A percentile compares a stretch with the other conserved stretches of the same genome.
These are phyloP conservation scores for Trametes villosa DNA, from an alignment of 768 basidiomycete genomes.

Conservation along the genomic window DNA sequence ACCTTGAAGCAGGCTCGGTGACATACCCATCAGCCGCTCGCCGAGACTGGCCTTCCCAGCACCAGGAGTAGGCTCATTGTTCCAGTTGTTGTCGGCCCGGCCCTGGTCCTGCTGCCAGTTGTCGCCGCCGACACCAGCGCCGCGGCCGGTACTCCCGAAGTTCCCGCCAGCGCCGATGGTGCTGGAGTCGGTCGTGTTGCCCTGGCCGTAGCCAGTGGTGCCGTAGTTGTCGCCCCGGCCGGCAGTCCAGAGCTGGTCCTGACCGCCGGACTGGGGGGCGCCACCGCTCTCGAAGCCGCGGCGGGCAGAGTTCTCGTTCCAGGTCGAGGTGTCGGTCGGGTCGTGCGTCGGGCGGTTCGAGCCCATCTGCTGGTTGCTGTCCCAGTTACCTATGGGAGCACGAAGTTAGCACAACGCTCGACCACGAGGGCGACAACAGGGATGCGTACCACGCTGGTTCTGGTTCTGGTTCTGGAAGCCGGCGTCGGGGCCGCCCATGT, in stretches of 20 bases:
- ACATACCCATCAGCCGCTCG: slow-evolving; percentile 23
- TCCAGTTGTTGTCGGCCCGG: not conserved
- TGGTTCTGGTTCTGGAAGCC: not conserved
- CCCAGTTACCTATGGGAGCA: not conserved
- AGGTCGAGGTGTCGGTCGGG: slow-evolving; percentile 17
- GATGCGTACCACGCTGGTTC: slow-evolving; percentile 1
- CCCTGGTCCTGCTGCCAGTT: slow-evolving; percentile 2
- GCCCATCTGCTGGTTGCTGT: slow-evolving; percentile 2
- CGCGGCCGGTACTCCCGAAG: slow-evolving; percentile 6
- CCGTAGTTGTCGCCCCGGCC: slow-evolving; percentile 20
- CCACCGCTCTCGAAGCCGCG: not conserved
- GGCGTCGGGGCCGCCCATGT: slow-evolving; percentile 12
- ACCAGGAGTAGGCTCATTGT: slow-evolving; percentile 4
- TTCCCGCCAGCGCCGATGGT: slow-evolving; percentile 20
- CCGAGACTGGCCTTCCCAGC: slow-evolving; percentile 16
- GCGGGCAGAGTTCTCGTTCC: not conserved
- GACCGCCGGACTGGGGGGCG: not conserved
- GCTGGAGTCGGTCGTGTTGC: slow-evolving; percentile 22
- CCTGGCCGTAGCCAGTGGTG: slow-evolving; percentile 10
- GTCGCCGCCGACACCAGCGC: not conserved
- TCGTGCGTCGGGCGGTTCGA: slow-evolving; percentile 17
- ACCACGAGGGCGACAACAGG: not conserved
- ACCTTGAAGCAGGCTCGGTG: too few relatives aligned
- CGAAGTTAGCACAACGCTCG: not conserved
- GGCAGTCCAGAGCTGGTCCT: slow-evolving; percentile 14